Evolutionary conservation across 257 asterid genomes (phyloP).

Genomic region (Scutellaria barbata): DNA sequence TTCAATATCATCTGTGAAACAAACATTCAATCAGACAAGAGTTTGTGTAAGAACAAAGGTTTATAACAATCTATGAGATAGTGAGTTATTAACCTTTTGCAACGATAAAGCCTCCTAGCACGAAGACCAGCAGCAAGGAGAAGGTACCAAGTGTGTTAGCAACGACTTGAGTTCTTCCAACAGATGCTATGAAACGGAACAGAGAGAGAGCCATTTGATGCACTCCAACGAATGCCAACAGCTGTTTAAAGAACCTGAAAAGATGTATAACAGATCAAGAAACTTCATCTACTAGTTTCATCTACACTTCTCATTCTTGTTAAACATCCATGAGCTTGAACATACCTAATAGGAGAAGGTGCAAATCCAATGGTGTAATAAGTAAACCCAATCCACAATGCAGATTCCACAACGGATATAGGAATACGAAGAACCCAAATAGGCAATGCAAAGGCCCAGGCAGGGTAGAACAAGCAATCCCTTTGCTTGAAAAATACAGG

Average conservation of each 20-base stretch:
- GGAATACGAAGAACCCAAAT: slow-evolving; percentile 80
- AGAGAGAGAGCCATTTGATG: slow-evolving; percentile 85
- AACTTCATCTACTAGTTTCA: not conserved
- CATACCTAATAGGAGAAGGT: slow-evolving; percentile 68
- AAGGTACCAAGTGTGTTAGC: slow-evolving; percentile 78
- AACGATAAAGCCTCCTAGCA: slow-evolving; percentile 78
- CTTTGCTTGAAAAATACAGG: slow-evolving; percentile 88
- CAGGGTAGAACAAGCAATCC: slow-evolving; percentile 73
- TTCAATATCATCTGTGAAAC: slow-evolving; percentile 63
- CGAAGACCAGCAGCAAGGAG: slow-evolving; percentile 65
- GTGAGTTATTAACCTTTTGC: slow-evolving; percentile 55
- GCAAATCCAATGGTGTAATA: slow-evolving; percentile 90
- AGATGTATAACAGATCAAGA: not conserved
- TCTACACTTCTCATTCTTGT: not conserved
- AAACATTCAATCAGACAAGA: not conserved
- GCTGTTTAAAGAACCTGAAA: slow-evolving; percentile 73
- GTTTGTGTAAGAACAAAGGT: too few relatives aligned
- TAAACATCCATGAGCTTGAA: not conserved
- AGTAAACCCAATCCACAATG: slow-evolving; percentile 70
- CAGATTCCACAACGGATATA: slow-evolving; percentile 64
- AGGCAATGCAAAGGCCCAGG: slow-evolving; percentile 93
- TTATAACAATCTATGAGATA: not conserved
- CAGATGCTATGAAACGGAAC: slow-evolving; percentile 79
- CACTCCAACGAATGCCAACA: slow-evolving; percentile 69
- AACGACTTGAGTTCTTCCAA: slow-evolving; percentile 74